Evolutionary conservation across 1,139 yeast genomes (phyloP), one percentile per base, ranked within the genome.

Genomic region (Blastobotrys ciferrii): DNA sequence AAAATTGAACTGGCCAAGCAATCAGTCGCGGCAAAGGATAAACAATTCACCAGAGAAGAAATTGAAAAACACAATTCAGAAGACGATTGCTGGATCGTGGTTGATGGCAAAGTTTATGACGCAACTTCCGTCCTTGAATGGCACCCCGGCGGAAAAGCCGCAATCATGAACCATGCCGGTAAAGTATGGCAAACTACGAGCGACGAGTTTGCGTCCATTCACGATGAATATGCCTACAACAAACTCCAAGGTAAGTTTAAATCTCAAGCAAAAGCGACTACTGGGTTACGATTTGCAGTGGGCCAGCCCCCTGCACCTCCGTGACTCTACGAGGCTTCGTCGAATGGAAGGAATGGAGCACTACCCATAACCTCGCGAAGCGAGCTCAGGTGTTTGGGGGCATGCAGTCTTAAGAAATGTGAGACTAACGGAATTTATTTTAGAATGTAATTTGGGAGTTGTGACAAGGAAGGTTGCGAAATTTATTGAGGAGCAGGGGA

Each of bases 111-210:
- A 14, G 83, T 80, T 11, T 68, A 78, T 53, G 77, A 80, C 56
- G 74, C 77, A 50, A 73, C 82, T 0, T 62, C 70, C 9, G 80
- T 78, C 57, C 67, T 79, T 53, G 61, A 67, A 20, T 72, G 76
- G 47, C 85, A 80, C 58, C 84, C 84, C 1, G 85, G 85, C 23
- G 85, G 85, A 4, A 71, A 68, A 31, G 75, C 38, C 9, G 17
- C 38, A 6, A 33, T 33, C 12, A 17, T 33, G 4, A 19, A 15
- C 17, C 38, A 33, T 17, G 38, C 38, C 7, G 38, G 38, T 4
- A 33, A 19, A 14, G 38, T 23, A 23, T 23, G 28, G 28, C 28
- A 23, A 9, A 9, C 28, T 9, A 23, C 28, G 9, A 23, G 28
- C 9, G 28, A 23, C 5, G 28, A 23, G 28, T 23, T 23, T 23